phyloP scores from a whole-genome alignment of 345 rosid species.

The Cardiospermum halicacabum region DNA sequence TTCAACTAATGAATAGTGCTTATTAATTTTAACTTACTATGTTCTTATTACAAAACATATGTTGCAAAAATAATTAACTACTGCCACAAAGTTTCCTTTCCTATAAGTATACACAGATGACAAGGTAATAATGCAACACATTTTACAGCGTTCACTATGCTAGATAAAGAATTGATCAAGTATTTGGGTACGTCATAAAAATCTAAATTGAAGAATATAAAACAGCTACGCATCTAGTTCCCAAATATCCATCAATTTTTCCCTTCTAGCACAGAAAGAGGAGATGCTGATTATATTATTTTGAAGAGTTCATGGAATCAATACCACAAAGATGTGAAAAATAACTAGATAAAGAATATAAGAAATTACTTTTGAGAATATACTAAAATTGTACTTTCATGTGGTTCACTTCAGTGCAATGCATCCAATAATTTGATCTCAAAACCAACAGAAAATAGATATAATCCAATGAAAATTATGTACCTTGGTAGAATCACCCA shows the following conservation, averaged over 20 bases:
- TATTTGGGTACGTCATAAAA: not conserved
- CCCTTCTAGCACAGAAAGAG: not conserved
- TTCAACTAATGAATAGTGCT: not conserved
- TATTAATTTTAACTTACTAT: not conserved
- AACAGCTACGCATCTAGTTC: not conserved
- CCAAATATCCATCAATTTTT: not conserved
- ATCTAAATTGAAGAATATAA: not conserved
- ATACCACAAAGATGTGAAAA: not conserved
- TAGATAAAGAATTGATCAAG: not conserved
- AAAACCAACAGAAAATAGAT: not conserved
- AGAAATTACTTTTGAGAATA: constrained; percentile 1
- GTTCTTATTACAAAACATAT: not conserved
- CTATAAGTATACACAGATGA: not conserved
- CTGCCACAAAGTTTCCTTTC: not conserved
- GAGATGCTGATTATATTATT: not conserved
- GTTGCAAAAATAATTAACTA: not conserved
- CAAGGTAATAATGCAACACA: not conserved
- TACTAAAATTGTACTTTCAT: not conserved
- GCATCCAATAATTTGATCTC: constrained; percentile 8
- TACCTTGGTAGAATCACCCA: constrained; percentile 86
- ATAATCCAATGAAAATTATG: constrained; percentile 8
- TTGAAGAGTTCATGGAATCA: not conserved
- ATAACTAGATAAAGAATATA: not conserved
- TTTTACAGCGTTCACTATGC: not conserved
- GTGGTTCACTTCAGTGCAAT: constrained; percentile 7